Conservation (phyloP, 1,284 basidiomycete species). For the Cystobasidiaceae sp. region DNA sequence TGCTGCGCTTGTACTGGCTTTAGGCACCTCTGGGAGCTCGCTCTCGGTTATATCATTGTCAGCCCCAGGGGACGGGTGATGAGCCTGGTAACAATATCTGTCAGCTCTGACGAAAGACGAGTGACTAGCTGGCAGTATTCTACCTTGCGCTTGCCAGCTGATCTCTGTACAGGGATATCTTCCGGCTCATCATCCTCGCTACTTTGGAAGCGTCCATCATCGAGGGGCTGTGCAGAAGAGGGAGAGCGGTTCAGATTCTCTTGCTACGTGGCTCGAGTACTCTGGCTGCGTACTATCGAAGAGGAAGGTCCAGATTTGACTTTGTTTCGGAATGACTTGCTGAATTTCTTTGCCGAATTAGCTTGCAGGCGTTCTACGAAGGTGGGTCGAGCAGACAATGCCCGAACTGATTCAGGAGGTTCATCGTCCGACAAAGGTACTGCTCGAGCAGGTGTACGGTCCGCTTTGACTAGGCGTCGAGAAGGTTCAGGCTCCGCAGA, state of each 20-base stretch:
- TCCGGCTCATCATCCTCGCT: constrained; percentile 8
- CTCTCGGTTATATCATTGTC: background rate
- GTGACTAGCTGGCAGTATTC: too few species aligned
- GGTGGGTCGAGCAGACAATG: background rate
- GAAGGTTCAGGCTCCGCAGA: background rate
- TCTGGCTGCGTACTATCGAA: too few species aligned
- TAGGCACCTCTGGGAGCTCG: background rate
- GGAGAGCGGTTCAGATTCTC: too few species aligned
- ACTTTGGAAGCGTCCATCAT: constrained; percentile 14
- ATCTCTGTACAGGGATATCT: constrained; percentile 6
- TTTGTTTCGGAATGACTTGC: constrained; percentile 3
- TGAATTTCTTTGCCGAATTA: constrained; percentile 5
- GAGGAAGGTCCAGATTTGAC: background rate
- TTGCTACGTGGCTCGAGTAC: too few species aligned
- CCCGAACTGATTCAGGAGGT: background rate
- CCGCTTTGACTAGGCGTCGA: constrained; percentile 8
- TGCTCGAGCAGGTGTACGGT: background rate
- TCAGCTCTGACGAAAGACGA: too few species aligned
- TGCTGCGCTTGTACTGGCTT: too few species aligned
- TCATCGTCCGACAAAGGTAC: background rate
- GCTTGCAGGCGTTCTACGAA: constrained; percentile 8
- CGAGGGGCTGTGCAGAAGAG: constrained; percentile 1
- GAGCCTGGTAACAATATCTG: too few species aligned
- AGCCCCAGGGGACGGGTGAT: background rate
- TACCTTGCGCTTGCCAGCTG: background rate